A percentile compares a stretch with the other conserved stretches of the same genome.
phyloP scores from a whole-genome alignment of 1,284 basidiomycete species.

The Boletellus deceptivus region DNA sequence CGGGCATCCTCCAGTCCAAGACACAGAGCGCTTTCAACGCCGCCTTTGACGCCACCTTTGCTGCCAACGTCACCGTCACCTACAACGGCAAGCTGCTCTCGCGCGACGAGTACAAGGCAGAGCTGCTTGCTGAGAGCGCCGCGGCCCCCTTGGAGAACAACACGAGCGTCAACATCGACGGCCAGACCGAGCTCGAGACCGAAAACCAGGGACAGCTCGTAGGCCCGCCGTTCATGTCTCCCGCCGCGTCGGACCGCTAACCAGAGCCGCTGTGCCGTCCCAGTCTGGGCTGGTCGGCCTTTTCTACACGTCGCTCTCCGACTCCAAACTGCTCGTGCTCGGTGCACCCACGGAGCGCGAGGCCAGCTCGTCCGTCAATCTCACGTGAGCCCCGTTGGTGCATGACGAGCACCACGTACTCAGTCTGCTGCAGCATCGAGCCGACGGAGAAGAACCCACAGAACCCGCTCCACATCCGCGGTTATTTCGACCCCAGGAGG shows the following conservation, averaged over 20 bases:
- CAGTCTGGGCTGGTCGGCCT: constrained; percentile 31
- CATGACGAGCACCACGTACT: too few species aligned
- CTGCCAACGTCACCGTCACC: constrained; percentile 28
- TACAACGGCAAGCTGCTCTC: constrained; percentile 36
- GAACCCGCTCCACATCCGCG: constrained; percentile 14
- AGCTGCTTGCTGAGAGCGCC: constrained; percentile 28
- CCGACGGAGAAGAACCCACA: constrained; percentile 28
- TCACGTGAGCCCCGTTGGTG: constrained; percentile 16
- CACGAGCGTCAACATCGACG: constrained; percentile 23
- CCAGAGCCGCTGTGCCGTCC: too few species aligned
- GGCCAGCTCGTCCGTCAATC: constrained; percentile 27
- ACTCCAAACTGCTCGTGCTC: constrained; percentile 32
- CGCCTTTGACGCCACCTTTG: constrained; percentile 37
- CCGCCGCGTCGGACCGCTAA: too few species aligned
- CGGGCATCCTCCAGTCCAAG: constrained; percentile 34
- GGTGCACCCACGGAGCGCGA: constrained; percentile 25
- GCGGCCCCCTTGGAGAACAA: constrained; percentile 16
- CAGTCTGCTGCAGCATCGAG: constrained; percentile 20
- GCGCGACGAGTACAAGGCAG: constrained; percentile 26
- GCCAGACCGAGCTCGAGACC: constrained; percentile 23
- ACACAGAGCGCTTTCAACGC: constrained; percentile 29
- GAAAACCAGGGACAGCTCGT: constrained; percentile 21
- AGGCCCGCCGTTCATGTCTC: neutral
- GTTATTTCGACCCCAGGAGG: constrained; percentile 34
- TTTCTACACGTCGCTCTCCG: constrained; percentile 29